Evolutionary conservation across 306 rosid species (phyloP).

Genomic region (Clitoria ternatea): DNA sequence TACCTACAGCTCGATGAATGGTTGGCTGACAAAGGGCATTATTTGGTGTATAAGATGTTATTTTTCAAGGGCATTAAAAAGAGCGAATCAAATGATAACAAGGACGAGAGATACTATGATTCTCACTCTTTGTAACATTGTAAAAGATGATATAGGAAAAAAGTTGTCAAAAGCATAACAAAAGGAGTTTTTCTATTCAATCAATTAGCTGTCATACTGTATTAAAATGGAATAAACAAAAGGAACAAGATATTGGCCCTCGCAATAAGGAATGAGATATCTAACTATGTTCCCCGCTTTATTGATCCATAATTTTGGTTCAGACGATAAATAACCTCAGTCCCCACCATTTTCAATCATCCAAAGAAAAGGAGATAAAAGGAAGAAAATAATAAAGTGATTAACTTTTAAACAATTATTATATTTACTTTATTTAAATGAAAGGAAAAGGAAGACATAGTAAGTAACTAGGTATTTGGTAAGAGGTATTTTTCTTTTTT

Average conservation of each 20-base stretch:
- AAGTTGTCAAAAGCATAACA: background rate
- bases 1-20: background rate
- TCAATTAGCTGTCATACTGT: background rate
- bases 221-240: too few relatives aligned
- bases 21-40: background rate
- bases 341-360: constrained; percentile 14
- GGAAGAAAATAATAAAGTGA: background rate
- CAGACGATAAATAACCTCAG: background rate
- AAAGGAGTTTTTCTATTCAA: background rate
- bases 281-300: background rate
- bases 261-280: background rate
- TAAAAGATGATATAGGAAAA: background rate
- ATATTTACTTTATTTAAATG: too few relatives aligned
- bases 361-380: background rate
- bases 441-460: background rate
- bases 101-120: background rate
- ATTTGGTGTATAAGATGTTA: background rate
- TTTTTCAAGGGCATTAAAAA: too few relatives aligned
- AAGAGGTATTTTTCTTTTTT: too few relatives aligned
- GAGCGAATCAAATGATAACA: too few relatives aligned
- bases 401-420: background rate
- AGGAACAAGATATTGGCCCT: too few relatives aligned
- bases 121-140: background rate
- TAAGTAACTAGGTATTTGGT: too few relatives aligned
- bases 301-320: background rate